phyloP scores from a whole-genome alignment of 352 stramenopile genomes.

The Phytophthora ohioensis region DNA sequence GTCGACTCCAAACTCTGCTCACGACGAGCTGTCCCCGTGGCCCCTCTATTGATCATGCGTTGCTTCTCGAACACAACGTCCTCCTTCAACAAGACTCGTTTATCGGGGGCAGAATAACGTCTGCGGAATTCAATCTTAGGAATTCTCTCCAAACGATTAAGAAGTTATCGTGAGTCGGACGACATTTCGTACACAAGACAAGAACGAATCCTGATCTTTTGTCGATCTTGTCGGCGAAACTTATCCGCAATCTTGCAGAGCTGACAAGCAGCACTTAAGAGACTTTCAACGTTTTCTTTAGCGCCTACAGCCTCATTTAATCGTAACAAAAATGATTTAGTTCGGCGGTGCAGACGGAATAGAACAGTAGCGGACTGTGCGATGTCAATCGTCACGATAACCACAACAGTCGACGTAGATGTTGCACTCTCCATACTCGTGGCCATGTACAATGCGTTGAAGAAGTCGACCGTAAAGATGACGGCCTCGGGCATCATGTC shows the following conservation, averaged over 20 bases:
- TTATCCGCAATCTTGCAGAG: constrained; percentile 8
- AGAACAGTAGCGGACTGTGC: constrained; percentile 16
- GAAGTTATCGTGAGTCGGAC: neutral
- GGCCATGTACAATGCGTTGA: constrained; percentile 39
- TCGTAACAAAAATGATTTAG: neutral
- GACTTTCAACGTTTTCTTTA: neutral
- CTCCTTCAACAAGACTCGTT: neutral
- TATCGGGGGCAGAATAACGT: neutral
- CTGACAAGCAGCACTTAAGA: constrained; percentile 2
- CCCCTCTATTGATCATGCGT: constrained; percentile 2
- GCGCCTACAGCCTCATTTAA: neutral
- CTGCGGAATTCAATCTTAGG: neutral
- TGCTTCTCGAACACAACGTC: neutral
- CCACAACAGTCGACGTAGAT: constrained; percentile 26
- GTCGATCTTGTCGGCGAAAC: constrained; percentile 19
- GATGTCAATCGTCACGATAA: constrained; percentile 39
- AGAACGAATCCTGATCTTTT: constrained; percentile 19
- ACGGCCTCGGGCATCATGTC: constrained; percentile 49
- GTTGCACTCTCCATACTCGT: constrained; percentile 36
- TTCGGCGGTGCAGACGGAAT: constrained; percentile 23
- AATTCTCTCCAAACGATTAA: constrained; percentile 13
- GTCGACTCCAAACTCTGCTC: neutral
- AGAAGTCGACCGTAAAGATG: constrained; percentile 43
- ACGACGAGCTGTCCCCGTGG: constrained; percentile 2
- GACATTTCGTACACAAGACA: constrained; percentile 13